phyloP scores from a whole-genome alignment of 805 yeast genomes.

The Candida pseudoglaebosa region DNA sequence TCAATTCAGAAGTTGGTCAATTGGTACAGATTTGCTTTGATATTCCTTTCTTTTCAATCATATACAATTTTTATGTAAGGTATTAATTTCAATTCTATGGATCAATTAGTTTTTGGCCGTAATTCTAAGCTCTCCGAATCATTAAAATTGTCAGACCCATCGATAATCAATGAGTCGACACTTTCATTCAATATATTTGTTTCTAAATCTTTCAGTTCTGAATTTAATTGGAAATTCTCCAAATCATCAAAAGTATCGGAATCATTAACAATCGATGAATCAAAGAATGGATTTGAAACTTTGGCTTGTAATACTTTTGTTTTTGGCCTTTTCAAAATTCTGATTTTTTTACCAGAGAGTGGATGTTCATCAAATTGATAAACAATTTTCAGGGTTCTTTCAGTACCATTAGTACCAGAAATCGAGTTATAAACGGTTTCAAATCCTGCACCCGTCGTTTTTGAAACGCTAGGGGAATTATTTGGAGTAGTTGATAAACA shows the following conservation, averaged over 20 bases:
- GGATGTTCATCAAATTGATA: background rate
- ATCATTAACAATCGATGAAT: background rate
- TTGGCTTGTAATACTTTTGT: background rate
- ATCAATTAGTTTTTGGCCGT: background rate
- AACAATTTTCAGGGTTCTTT: no score
- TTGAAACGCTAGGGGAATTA: background rate
- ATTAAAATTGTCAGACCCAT: background rate
- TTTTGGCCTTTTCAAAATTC: background rate
- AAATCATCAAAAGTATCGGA: conserved; percentile 1
- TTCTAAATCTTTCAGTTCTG: background rate
- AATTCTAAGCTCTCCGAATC: background rate
- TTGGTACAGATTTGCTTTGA: background rate
- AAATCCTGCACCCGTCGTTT: background rate
- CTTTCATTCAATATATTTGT: background rate
- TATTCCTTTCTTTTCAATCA: no score
- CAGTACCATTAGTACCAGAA: no score
- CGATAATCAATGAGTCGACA: background rate
- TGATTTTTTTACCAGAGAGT: background rate
- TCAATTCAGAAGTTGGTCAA: no score
- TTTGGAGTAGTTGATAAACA: background rate
- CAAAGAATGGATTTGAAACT: background rate
- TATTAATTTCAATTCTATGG: no score
- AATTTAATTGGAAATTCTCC: background rate
- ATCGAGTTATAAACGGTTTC: no score
- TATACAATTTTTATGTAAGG: no score